Conservation (phyloP, 108 stramenopile genomes). For the Cyclotella baltica region DNA sequence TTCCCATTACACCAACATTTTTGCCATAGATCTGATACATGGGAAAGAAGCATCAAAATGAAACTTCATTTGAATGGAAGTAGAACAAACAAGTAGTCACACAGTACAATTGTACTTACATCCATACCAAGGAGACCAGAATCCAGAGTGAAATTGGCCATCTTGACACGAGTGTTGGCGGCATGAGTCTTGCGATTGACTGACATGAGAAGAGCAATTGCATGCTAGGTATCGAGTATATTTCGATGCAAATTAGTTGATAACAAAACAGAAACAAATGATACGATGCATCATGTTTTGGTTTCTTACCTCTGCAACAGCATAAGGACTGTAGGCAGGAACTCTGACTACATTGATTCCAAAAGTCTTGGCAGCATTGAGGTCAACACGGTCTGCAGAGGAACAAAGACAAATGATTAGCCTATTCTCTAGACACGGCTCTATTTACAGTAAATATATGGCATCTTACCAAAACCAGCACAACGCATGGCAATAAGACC, state of each 20-base stretch:
- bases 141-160: conserved; percentile 83
- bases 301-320: conserved; percentile 60
- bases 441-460: background rate
- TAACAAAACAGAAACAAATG: background rate
- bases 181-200: conserved; percentile 67
- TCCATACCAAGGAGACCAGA: conserved; percentile 78
- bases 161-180: conserved; percentile 69
- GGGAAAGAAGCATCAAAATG: too few relatives aligned
- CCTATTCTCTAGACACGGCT: too few relatives aligned
- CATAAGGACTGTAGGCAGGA: conserved; percentile 86
- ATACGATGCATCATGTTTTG: background rate
- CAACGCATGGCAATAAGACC: conserved; percentile 74
- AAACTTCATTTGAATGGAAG: background rate
- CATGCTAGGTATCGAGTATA: conserved; percentile 47
- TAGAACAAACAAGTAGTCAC: background rate
- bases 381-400: conserved; percentile 59
- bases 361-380: conserved; percentile 68
- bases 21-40: conserved; percentile 71
- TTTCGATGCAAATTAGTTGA: background rate
- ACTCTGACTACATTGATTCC: conserved; percentile 76
- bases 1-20: conserved; percentile 67
- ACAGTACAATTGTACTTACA: conserved; percentile 11
- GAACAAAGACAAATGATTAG: background rate
- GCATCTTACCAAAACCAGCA: conserved; percentile 68
- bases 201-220: conserved; percentile 79